phyloP scores from a whole-genome alignment of 805 yeast genomes.

The Candida manassasensis region DNA sequence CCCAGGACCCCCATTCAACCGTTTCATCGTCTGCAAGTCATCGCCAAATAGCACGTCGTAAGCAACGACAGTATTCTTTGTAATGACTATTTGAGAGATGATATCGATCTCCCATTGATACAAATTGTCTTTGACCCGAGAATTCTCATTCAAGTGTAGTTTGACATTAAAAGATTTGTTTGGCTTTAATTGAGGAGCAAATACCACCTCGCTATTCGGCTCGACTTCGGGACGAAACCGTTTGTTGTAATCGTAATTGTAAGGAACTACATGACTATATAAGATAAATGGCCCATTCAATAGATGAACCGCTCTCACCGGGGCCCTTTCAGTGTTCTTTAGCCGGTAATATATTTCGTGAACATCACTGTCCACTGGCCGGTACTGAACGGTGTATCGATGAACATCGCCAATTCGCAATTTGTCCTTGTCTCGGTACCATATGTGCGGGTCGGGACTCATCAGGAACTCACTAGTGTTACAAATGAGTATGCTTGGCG shows the following conservation, averaged over 20 bases:
- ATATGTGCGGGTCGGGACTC: constrained; percentile 15
- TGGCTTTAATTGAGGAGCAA: constrained; percentile 52
- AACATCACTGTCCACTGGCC: constrained; percentile 12
- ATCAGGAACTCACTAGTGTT: too few species aligned
- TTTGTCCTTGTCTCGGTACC: constrained; percentile 34
- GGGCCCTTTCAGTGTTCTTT: constrained; percentile 34
- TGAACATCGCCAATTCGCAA: constrained; percentile 36
- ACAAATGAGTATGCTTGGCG: too few species aligned
- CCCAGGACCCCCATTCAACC: constrained; percentile 20
- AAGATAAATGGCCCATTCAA: constrained; percentile 40
- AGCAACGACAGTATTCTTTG: constrained; percentile 23
- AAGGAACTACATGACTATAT: constrained; percentile 42
- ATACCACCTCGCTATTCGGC: constrained; percentile 27
- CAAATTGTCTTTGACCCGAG: constrained; percentile 17
- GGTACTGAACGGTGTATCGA: constrained; percentile 29
- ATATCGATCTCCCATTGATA: constrained; percentile 37
- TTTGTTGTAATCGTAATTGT: constrained; percentile 23
- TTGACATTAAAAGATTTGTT: constrained; percentile 61
- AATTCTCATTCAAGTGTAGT: constrained; percentile 46
- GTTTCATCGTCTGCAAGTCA: constrained; percentile 29
- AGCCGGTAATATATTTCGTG: constrained; percentile 28
- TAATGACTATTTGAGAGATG: constrained; percentile 37
- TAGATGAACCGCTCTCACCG: constrained; percentile 37
- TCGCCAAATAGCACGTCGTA: constrained; percentile 38
- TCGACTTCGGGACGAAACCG: constrained; percentile 21